phyloP scores from a whole-genome alignment of 306 rosid species.

The Gillenia trifoliata region DNA sequence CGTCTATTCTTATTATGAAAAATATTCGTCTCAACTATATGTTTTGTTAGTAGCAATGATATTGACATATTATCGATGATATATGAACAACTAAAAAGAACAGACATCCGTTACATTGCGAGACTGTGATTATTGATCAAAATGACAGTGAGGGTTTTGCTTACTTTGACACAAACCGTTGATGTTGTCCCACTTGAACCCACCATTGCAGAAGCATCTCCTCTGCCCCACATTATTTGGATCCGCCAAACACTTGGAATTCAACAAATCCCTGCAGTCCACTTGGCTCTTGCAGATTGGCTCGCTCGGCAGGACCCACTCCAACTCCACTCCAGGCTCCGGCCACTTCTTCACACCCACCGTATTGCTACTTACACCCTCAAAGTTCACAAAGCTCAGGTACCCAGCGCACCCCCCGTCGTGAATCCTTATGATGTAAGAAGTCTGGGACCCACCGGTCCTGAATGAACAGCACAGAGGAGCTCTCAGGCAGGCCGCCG shows the following conservation, averaged over 20 bases:
- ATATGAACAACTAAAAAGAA: no score
- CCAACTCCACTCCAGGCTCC: conserved; percentile 39
- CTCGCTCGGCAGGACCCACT: conserved; percentile 40
- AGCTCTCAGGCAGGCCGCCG: not conserved
- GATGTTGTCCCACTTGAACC: conserved; percentile 41
- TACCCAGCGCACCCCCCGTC: conserved; percentile 37
- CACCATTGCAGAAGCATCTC: conserved; percentile 38
- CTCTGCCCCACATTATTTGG: conserved; percentile 15
- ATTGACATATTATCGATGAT: no score
- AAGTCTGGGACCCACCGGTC: conserved; percentile 12
- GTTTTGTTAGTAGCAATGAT: no score
- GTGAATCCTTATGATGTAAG: conserved; percentile 12
- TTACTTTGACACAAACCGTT: conserved; percentile 33
- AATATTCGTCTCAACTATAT: no score
- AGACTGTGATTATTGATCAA: no score
- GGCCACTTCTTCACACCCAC: conserved; percentile 29
- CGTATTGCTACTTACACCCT: not conserved
- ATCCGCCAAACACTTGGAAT: conserved; percentile 37
- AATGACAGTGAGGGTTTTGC: not conserved
- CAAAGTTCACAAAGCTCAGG: conserved; percentile 38
- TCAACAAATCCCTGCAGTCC: conserved; percentile 39
- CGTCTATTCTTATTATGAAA: no score
- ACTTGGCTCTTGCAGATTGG: conserved; percentile 24
- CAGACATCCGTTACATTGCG: no score
- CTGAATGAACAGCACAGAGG: conserved; percentile 31